phyloP scores from a whole-genome alignment of 495 filamentous ascomycete species.

The Peziza echinospora region DNA sequence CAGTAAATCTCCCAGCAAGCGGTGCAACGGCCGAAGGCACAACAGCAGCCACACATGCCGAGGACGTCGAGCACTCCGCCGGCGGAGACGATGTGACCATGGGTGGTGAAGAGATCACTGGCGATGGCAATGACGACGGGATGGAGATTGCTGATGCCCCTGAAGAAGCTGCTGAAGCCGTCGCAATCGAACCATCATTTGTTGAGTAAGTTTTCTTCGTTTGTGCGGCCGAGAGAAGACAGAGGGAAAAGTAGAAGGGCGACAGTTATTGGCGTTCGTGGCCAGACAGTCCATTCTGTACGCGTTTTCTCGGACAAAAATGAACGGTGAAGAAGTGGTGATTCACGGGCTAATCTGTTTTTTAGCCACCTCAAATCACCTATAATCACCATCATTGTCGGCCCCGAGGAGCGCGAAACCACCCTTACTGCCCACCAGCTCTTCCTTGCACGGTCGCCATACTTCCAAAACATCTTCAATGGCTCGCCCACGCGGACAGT shows the following conservation, averaged over 20 bases:
- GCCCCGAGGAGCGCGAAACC: slow-evolving; percentile 35
- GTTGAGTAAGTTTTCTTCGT: not conserved
- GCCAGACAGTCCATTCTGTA: too few species aligned
- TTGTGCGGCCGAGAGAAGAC: too few species aligned
- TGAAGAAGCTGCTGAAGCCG: not conserved
- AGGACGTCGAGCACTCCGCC: not conserved
- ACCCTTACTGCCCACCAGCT: slow-evolving; percentile 58
- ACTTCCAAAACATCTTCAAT: slow-evolving; percentile 40
- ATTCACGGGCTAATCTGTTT: not conserved
- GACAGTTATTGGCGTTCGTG: too few species aligned
- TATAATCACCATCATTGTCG: slow-evolving; percentile 56
- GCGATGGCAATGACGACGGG: not conserved
- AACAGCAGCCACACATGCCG: not conserved
- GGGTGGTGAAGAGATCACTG: not conserved
- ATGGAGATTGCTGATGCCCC: not conserved
- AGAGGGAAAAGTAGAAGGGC: too few species aligned
- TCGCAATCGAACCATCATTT: too few species aligned
- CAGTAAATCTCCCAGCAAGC: not conserved
- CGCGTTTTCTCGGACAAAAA: too few species aligned
- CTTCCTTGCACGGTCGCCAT: slow-evolving; percentile 50
- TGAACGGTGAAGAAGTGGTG: not conserved
- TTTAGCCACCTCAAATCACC: slow-evolving; percentile 50
- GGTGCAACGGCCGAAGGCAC: not conserved
- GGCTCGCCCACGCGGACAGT: slow-evolving; percentile 37
- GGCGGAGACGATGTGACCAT: not conserved